phyloP scores from a whole-genome alignment of 495 filamentous ascomycete genomes.

The Lasiosphaeria hispida region DNA sequence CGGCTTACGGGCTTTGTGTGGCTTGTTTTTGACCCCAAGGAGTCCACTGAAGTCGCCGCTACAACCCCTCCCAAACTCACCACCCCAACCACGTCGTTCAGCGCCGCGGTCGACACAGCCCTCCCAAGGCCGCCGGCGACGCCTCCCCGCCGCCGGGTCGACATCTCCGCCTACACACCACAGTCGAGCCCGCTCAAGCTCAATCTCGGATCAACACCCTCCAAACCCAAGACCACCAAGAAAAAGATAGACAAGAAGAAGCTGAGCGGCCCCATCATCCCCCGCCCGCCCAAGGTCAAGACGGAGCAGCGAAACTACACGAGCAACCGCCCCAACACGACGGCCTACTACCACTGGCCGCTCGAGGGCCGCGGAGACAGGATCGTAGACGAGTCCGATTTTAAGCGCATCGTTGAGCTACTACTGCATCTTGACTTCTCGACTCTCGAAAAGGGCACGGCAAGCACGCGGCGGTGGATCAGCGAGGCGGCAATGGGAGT shows the following conservation, averaged over 20 bases:
- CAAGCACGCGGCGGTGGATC: constrained; percentile 72
- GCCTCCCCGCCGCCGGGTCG: constrained; percentile 30
- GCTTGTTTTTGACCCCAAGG: constrained; percentile 68
- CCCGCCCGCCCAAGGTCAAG: constrained; percentile 57
- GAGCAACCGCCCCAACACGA: constrained; percentile 41
- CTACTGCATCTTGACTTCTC: constrained; percentile 85
- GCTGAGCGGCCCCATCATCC: constrained; percentile 51
- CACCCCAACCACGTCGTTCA: constrained; percentile 16
- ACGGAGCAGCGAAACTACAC: constrained; percentile 42
- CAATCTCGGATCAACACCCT: constrained; percentile 1
- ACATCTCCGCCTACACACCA: constrained; percentile 17
- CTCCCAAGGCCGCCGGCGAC: constrained; percentile 28
- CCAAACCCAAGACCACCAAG: constrained; percentile 9
- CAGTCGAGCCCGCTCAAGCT: constrained; percentile 27
- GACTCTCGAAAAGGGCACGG: constrained; percentile 60
- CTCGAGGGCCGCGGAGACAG: constrained; percentile 63
- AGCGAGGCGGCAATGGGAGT: constrained; percentile 43
- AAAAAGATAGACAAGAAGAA: constrained; percentile 32
- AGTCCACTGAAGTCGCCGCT: not conserved
- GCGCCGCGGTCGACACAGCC: constrained; percentile 26
- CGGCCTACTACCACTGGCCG: constrained; percentile 68
- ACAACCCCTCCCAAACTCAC: not conserved
- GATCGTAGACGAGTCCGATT: constrained; percentile 67
- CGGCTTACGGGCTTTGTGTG: constrained; percentile 91
- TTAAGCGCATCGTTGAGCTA: constrained; percentile 72